These are phyloP conservation scores for Aspergillus ochraceoroseus DNA, from an alignment of 2,329 filamentous ascomycete genomes.

Conservation along the genomic window DNA sequence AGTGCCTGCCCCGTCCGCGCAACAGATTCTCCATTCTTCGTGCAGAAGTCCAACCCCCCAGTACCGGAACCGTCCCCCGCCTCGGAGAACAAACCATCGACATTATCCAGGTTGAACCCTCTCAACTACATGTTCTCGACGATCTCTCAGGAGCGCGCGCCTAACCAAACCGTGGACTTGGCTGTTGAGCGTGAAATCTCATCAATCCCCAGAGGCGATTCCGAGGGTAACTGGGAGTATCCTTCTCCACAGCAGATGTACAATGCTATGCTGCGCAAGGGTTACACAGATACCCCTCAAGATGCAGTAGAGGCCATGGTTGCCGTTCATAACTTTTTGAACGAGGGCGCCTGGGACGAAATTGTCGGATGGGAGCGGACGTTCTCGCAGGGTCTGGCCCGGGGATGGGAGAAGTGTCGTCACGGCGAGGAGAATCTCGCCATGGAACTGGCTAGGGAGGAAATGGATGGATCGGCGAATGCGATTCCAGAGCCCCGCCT, in stretches of 20 bases:
- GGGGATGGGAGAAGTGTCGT: constrained; percentile 69
- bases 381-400: constrained; percentile 67
- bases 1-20: constrained; percentile 47
- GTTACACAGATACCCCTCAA: constrained; percentile 87
- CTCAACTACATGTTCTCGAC: constrained; percentile 95
- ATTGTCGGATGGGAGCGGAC: constrained; percentile 90
- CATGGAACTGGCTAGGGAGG: constrained; percentile 52
- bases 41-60: constrained; percentile 30
- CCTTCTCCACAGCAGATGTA: constrained; percentile 99
- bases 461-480: constrained; percentile 34
- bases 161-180: constrained; percentile 66
- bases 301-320: constrained; percentile 97
- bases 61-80: constrained; percentile 32
- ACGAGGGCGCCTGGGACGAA: constrained; percentile 95
- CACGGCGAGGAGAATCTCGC: constrained; percentile 65
- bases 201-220: constrained; percentile 80
- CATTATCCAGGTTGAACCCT: constrained; percentile 64
- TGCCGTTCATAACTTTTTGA: constrained; percentile 93
- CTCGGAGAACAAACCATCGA: constrained; percentile 40
- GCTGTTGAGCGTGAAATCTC: constrained; percentile 77
- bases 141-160: constrained; percentile 72
- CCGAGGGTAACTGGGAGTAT: constrained; percentile 85
- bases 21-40: constrained; percentile 48
- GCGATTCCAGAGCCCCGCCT: constrained; percentile 60
- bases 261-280: constrained; percentile 93